Evolutionary conservation across 1,284 basidiomycete genomes (phyloP).

Genomic region (Cryptococcus sp.): DNA sequence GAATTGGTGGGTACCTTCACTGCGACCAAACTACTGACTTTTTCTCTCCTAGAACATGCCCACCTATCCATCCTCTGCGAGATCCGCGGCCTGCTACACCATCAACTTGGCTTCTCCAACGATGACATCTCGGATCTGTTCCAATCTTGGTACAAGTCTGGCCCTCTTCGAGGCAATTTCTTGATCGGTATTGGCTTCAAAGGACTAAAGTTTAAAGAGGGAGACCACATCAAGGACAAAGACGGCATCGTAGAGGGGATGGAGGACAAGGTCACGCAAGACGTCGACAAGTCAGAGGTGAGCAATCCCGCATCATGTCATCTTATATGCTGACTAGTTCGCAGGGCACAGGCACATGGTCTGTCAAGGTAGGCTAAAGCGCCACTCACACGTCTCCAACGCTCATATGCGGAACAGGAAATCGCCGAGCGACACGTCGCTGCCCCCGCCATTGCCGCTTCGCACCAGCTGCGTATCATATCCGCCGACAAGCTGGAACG

Average conservation of each 20-base stretch:
- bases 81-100: conserved; percentile 75
- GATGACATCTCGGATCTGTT: conserved; percentile 39
- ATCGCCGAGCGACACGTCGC: conserved; percentile 39
- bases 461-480: conserved; percentile 44
- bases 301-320: conserved; percentile 2
- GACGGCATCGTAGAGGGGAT: conserved; percentile 46
- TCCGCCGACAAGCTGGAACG: conserved; percentile 38
- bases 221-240: conserved; percentile 36
- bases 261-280: conserved; percentile 48
- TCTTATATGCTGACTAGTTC: background rate
- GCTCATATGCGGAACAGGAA: conserved; percentile 20
- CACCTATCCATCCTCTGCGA: conserved; percentile 62
- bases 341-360: conserved; percentile 36
- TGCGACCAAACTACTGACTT: background rate
- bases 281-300: conserved; percentile 39
- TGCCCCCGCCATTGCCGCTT: conserved; percentile 40
- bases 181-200: conserved; percentile 41
- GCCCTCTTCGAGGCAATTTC: conserved; percentile 36
- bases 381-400: background rate
- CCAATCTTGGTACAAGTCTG: conserved; percentile 36
- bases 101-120: conserved; percentile 78
- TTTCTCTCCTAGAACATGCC: conserved; percentile 32
- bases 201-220: conserved; percentile 39
- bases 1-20: conserved; percentile 26
- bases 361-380: conserved; percentile 17